phyloP scores from a whole-genome alignment of 2,329 filamentous ascomycete genomes.

The Monosporascus sp. region DNA sequence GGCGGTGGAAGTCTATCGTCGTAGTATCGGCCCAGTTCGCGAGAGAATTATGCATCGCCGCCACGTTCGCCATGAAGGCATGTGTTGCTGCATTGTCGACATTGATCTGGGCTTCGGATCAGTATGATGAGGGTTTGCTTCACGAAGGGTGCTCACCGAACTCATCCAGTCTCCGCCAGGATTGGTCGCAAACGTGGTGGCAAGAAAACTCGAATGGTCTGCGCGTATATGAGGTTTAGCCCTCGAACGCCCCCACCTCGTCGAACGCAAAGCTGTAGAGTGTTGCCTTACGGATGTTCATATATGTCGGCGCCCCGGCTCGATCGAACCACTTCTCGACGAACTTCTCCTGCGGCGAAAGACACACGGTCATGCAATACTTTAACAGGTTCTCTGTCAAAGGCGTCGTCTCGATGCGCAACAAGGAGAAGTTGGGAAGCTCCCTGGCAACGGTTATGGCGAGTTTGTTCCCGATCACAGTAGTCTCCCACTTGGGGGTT shows the following conservation, averaged over 20 bases:
- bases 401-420: constrained; percentile 28
- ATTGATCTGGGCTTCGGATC: constrained; percentile 18
- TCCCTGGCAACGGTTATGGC: constrained; percentile 25
- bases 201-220: constrained; percentile 28
- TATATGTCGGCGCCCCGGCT: constrained; percentile 25
- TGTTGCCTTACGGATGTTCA: constrained; percentile 24
- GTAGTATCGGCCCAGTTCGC: constrained; percentile 27
- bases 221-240: too few relatives aligned
- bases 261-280: background rate
- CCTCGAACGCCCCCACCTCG: background rate
- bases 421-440: constrained; percentile 25
- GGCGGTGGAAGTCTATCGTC: constrained; percentile 29
- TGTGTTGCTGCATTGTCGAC: constrained; percentile 28
- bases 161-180: constrained; percentile 26
- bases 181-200: constrained; percentile 28
- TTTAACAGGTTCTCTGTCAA: constrained; percentile 27
- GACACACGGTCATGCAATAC: constrained; percentile 28
- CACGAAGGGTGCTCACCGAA: constrained; percentile 15
- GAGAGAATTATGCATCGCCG: constrained; percentile 29
- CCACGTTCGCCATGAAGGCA: constrained; percentile 27
- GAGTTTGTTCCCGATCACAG: constrained; percentile 24
- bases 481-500: constrained; percentile 14
- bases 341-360: constrained; percentile 24
- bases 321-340: constrained; percentile 28
- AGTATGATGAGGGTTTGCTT: background rate